Base-by-base conservation (phyloP, 2,329 filamentous ascomycete species). In the Aspergillus sp. region DNA sequence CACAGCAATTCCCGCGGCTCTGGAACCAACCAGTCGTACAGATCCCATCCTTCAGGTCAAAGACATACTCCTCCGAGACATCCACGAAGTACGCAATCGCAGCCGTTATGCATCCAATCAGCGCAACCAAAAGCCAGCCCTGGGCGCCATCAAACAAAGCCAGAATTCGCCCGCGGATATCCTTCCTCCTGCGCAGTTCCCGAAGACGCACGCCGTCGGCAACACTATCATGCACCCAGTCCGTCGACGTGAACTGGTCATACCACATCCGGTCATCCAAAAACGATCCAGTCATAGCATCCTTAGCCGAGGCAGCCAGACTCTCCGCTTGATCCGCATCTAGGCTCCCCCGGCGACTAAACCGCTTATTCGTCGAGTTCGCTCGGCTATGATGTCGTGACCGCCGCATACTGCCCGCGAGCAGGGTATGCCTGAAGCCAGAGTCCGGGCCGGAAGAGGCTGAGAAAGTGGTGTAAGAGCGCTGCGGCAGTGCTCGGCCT, bases 221-320 rank as follows among this genome's bases (percentile, higher is more conserved):
- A 65, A 99, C 97, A 73, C 90, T 93, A 75, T 99, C 95, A 72
- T 96, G 93, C 1, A 99, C 93, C 95, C 95, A 99, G 74, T 99
- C 93, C 55, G 91, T 97, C 6, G 91, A 96, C 6, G 92, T 96
- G 70, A 96, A 96, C 76, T 99, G 95, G 79, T 99, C 95, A 76
- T 98, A 98, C 95, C 95, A 98, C 9, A 96, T 90, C 59, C 95
- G 87, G 65, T 98, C 92, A 69, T 97, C 90, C 51, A 88, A 80
- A 66, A 86, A 88, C 9, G 89, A 76, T 4, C 81, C 78, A 68
- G 87, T 90, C 54, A 76, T 55, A 4, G 61, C 68, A 66, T 71
- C 67, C 81, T 83, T 62, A 81, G 79, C 67, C 83, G 87, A 57
- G 2, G 66, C 60, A 7, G 65, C 59, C 6, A 64, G 3, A 44